Percentiles rank a stretch among this genome's conserved stretches.
These are phyloP conservation scores for Rhizopus arrhizus DNA, from an alignment of 371 early-diverging fungal species.

Conservation along the genomic window DNA sequence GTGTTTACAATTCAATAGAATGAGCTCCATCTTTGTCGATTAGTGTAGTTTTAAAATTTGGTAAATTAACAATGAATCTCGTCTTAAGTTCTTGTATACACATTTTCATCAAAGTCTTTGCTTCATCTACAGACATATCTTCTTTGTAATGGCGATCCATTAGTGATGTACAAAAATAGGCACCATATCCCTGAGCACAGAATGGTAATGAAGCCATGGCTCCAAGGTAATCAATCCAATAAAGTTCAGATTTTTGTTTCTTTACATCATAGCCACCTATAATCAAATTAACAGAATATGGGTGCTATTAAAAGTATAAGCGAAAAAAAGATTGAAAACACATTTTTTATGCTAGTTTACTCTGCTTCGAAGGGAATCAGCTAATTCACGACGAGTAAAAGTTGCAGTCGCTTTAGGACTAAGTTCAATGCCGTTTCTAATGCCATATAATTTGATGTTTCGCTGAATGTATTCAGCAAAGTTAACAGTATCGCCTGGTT, in stretches of 20 bases:
- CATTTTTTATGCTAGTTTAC: conserved; percentile 43
- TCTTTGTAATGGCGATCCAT: conserved; percentile 91
- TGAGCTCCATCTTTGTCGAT: conserved; percentile 84
- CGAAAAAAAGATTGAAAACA: no score
- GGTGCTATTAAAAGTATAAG: conserved; percentile 51
- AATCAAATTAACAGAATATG: conserved; percentile 90
- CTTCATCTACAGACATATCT: conserved; percentile 86
- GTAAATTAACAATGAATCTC: conserved; percentile 87
- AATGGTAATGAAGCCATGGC: conserved; percentile 80
- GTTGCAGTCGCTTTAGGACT: conserved; percentile 81
- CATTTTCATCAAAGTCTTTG: conserved; percentile 75
- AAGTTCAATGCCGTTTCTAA: conserved; percentile 83
- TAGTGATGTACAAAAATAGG: conserved; percentile 88
- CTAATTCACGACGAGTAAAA: conserved; percentile 86
- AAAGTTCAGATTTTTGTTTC: conserved; percentile 75
- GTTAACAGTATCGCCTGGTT: conserved; percentile 92
- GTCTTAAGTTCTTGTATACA: conserved; percentile 86
- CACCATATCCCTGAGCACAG: conserved; percentile 93
- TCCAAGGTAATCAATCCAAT: conserved; percentile 93
- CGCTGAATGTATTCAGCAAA: conserved; percentile 96
- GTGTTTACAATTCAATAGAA: conserved; percentile 51
- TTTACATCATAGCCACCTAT: conserved; percentile 85
- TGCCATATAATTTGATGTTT: conserved; percentile 89
- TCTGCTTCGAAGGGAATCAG: conserved; percentile 84
- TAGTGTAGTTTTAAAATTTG: conserved; percentile 82